Evolutionary conservation across 73 alveolate genomes (phyloP), one percentile per base, ranked within the genome.

Genomic region (Tetrahymena thermophila): DNA sequence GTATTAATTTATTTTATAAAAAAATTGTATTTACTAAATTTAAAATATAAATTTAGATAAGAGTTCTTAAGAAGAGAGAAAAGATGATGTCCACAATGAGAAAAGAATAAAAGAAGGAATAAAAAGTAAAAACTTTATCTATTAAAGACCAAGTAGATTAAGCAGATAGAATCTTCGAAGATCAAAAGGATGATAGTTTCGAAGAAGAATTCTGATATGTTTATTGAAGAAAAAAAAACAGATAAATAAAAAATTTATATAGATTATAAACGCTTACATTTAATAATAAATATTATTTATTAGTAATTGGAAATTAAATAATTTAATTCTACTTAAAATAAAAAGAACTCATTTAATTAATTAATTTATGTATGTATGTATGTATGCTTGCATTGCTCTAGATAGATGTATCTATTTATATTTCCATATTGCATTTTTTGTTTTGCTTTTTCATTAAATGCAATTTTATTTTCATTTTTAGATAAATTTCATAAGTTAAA

Each of bases 151-250:
- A 71, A 31, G 89, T 89, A 19, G 97, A 95, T 89, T 93, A 95
- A 55, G 94, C 94, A 16, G 97, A 95, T 84, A 85, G 93, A 37
- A 95, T 95, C 21, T 95, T 95, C 55, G 97, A 95, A 89, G 84
- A 50, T 21, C 0, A 37, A 16, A 50, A 94, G 38, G 94, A 58
- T 40, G 97, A 95, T 89, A 85, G 56, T 3, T 95, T 31, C 31
- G 95, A 42, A 4, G 85, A 50, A 35, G 97, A 95, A 89, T 94
- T 85, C 17, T 94, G 89, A 71, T 19, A 71, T 28, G 0, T 34
- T n/a, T 71, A 17, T n/a, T 31, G 37, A 71, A 23, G n/a, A 71
- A 9, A 4, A 19, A 31, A 28, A 28, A 58, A 58, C 15, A 58
- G 15, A 58, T 9, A 31, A 10, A n/a, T 15, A 58, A 15, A n/a